phyloP scores from a whole-genome alignment of 345 rosid species.

The Linum lewisii region DNA sequence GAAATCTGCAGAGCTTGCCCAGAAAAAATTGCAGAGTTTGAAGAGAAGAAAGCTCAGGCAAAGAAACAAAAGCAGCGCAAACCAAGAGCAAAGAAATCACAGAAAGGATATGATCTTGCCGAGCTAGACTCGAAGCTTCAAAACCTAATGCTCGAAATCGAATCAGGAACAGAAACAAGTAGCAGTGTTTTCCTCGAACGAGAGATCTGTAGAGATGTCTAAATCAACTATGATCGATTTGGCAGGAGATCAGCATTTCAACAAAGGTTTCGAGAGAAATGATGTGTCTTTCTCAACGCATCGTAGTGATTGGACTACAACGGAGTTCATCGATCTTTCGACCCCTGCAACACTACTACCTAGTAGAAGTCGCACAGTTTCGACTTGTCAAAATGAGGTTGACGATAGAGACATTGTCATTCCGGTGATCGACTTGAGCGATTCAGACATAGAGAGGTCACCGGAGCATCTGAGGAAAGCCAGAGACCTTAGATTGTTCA shows the following conservation, averaged over 20 bases:
- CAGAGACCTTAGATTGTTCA: constrained; percentile 52
- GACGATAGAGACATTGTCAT: constrained; percentile 10
- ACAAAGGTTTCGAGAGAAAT: constrained; percentile 9
- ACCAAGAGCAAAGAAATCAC: constrained; percentile 31
- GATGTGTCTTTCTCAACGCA: constrained; percentile 6
- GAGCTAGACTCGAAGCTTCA: constrained; percentile 54
- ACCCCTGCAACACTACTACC: constrained; percentile 58
- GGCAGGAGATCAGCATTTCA: constrained; percentile 11
- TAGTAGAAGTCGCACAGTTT: constrained; percentile 6
- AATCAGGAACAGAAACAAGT: constrained; percentile 20
- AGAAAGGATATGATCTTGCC: constrained; percentile 18
- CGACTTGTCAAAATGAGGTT: constrained; percentile 23
- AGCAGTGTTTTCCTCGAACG: constrained; percentile 10
- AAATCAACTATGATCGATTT: constrained; percentile 8
- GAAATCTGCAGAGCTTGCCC: constrained; percentile 67
- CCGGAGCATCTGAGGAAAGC: constrained; percentile 54
- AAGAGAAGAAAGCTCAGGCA: constrained; percentile 40
- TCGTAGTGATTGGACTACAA: constrained; percentile 10
- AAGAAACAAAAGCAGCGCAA: constrained; percentile 37
- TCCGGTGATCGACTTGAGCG: constrained; percentile 52
- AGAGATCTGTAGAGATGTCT: constrained; percentile 15
- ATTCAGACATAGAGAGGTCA: constrained; percentile 54
- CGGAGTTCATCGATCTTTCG: constrained; percentile 58
- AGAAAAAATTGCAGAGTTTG: constrained; percentile 62
- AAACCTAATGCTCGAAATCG: constrained; percentile 45